Base-by-base conservation (phyloP, 352 stramenopile species). In the Lagenidium giganteum region DNA sequence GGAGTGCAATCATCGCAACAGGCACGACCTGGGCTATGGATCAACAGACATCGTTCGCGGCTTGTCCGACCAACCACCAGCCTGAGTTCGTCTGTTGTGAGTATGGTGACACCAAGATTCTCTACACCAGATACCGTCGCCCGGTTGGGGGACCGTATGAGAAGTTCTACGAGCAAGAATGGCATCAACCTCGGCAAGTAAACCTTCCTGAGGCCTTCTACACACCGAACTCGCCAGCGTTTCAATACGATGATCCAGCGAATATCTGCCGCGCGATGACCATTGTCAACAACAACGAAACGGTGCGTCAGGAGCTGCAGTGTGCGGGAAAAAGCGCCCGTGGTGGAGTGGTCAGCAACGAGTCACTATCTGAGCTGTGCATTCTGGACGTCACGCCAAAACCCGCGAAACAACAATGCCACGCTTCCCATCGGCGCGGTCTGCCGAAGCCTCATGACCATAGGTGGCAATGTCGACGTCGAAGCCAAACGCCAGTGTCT, bases 341-440 rank as follows among this genome's bases (percentile, higher is more conserved):
- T 13, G n/a, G n/a, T n/a, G n/a, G n/a, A n/a, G 75, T 79, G 62
- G 49, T 50, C 22, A 57, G 73, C 32, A 87, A 87, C 43, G 46
- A 57, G 42, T 70, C 69, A 24, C 45, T 87, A 12, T 57, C 60
- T 4, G 65, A 72, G 16, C 23, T 64, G 33, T n/a, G 55, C 81
- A 12, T 87, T 62, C 60, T 83, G 59, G 71, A 67, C 58, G 32
- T 78, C 55, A 17, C 71, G 54, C 42, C 65, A 52, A 28, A 85
- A 77, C 41, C 59, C 70, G 23, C 56, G 60, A 38, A 87, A 87
- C 57, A 87, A 83, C 65, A 87, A 87, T 37, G 71, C 70, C 14
- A 76, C 70, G 57, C 57, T 85, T 47, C 75, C 75, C 4, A 58
- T 81, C 43, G 72, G 68, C 7, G 75, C 70, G 7, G 55, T 51